Conservation (phyloP, 108 stramenopile species). For the Cyclotella atomus region DNA sequence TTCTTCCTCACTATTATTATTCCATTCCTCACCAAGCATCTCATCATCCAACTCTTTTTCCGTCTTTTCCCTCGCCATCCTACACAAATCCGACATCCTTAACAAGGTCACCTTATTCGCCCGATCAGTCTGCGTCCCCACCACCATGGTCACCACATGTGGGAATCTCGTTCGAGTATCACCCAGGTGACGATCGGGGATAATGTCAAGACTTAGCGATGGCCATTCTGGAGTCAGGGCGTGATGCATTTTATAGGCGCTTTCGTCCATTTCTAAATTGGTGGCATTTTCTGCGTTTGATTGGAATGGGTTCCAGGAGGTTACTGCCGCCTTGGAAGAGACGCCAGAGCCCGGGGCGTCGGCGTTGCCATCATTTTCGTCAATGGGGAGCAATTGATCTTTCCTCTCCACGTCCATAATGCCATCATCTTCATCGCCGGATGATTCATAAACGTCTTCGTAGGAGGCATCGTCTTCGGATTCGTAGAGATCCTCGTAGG, state of each 20-base stretch:
- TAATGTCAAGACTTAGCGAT: constrained; percentile 90
- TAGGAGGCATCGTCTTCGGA: constrained; percentile 68
- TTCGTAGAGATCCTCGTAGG: constrained; percentile 77
- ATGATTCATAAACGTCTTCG: constrained; percentile 62
- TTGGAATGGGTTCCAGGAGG: constrained; percentile 43
- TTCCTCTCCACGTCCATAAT: constrained; percentile 28
- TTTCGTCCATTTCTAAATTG: constrained; percentile 92
- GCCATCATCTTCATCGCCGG: constrained; percentile 57
- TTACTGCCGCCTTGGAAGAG: constrained; percentile 21
- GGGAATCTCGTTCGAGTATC: constrained; percentile 88
- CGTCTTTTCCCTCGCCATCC: constrained; percentile 66
- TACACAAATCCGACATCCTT: constrained; percentile 85
- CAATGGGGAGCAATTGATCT: constrained; percentile 9
- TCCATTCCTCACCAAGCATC: constrained; percentile 87
- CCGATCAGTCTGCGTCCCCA: constrained; percentile 92
- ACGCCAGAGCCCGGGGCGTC: too few species aligned
- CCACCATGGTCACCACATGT: constrained; percentile 83
- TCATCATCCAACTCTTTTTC: constrained; percentile 73
- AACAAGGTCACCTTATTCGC: constrained; percentile 86
- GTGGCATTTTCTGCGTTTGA: constrained; percentile 35
- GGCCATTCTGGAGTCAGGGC: constrained; percentile 95
- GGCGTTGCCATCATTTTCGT: constrained; percentile 5
- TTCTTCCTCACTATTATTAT: constrained; percentile 58
- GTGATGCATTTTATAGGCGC: constrained; percentile 98
- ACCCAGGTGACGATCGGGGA: constrained; percentile 84